Evolutionary conservation across 2,329 filamentous ascomycete genomes (phyloP).

Genomic region (Aspergillus viridinutans): DNA sequence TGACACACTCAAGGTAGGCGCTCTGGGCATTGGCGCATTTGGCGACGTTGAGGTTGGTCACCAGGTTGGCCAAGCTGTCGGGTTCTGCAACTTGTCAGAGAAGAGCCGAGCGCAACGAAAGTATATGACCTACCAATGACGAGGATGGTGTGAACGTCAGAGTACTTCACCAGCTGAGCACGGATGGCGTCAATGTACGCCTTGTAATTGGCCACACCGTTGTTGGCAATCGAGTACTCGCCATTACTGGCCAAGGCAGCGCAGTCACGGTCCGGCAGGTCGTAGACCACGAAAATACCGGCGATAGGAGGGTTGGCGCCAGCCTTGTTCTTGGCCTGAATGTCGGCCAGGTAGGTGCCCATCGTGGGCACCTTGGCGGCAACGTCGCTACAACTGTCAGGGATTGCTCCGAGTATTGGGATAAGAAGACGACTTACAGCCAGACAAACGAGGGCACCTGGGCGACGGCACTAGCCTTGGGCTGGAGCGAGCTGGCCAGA

Average conservation of each 20-base stretch:
- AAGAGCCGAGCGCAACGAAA: slow-evolving; percentile 16
- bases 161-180: slow-evolving; percentile 50
- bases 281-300: slow-evolving; percentile 57
- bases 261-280: slow-evolving; percentile 61
- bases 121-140: slow-evolving; percentile 42
- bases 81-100: slow-evolving; percentile 48
- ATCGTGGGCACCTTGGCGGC: slow-evolving; percentile 48
- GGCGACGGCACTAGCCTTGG: slow-evolving; percentile 47
- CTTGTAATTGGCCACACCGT: slow-evolving; percentile 50
- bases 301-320: slow-evolving; percentile 47
- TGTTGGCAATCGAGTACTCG: slow-evolving; percentile 54
- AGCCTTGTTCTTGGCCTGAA: slow-evolving; percentile 44
- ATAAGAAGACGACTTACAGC: slow-evolving; percentile 39
- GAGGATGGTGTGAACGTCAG: slow-evolving; percentile 49
- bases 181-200: slow-evolving; percentile 54
- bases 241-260: slow-evolving; percentile 61
- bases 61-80: slow-evolving; percentile 59
- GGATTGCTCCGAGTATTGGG: neutral
- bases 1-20: slow-evolving; percentile 47
- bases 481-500: slow-evolving; percentile 53
- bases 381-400: slow-evolving; percentile 36
- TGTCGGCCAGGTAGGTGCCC: slow-evolving; percentile 46
- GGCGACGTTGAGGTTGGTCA: slow-evolving; percentile 54
- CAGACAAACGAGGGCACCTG: slow-evolving; percentile 51
- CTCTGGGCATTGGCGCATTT: slow-evolving; percentile 53